phyloP scores from a whole-genome alignment of 768 basidiomycete species.

The Leccinellum luteum region DNA sequence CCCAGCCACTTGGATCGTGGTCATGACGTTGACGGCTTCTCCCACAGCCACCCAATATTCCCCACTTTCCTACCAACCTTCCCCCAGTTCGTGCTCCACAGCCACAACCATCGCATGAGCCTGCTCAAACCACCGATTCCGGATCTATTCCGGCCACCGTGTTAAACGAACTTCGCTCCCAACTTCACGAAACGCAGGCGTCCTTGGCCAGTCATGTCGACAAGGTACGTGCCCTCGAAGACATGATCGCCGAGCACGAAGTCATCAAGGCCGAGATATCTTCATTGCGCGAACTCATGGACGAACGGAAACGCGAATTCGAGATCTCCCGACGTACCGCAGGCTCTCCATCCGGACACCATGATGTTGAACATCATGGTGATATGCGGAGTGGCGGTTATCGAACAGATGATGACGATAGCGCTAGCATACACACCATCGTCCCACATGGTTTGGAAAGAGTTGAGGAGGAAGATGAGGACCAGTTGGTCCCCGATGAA shows the following conservation, averaged over 20 bases:
- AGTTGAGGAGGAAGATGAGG: conserved; percentile 76
- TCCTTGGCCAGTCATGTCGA: conserved; percentile 77
- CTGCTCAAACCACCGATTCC: conserved; percentile 26
- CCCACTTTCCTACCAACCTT: conserved; percentile 61
- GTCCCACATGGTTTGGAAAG: conserved; percentile 66
- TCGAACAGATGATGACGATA: conserved; percentile 65
- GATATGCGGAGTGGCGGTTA: conserved; percentile 18
- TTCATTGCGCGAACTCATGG: conserved; percentile 68
- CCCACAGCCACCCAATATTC: conserved; percentile 55
- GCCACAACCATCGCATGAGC: conserved; percentile 22
- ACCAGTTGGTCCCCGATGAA: conserved; percentile 38
- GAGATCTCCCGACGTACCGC: conserved; percentile 26
- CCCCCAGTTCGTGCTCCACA: conserved; percentile 60
- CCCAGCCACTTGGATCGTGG: neutral
- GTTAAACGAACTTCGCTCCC: conserved; percentile 69
- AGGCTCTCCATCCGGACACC: conserved; percentile 26
- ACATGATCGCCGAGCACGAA: conserved; percentile 81
- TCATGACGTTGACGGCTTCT: conserved; percentile 4
- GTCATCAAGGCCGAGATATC: conserved; percentile 75
- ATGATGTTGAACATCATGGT: conserved; percentile 17
- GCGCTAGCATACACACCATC: conserved; percentile 69
- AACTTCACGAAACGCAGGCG: conserved; percentile 81
- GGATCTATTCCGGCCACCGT: conserved; percentile 23
- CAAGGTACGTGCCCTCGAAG: conserved; percentile 80
- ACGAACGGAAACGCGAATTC: conserved; percentile 56